These are phyloP conservation scores for Echites panduratus DNA, from an alignment of 257 asterid genomes.

Conservation along the genomic window DNA sequence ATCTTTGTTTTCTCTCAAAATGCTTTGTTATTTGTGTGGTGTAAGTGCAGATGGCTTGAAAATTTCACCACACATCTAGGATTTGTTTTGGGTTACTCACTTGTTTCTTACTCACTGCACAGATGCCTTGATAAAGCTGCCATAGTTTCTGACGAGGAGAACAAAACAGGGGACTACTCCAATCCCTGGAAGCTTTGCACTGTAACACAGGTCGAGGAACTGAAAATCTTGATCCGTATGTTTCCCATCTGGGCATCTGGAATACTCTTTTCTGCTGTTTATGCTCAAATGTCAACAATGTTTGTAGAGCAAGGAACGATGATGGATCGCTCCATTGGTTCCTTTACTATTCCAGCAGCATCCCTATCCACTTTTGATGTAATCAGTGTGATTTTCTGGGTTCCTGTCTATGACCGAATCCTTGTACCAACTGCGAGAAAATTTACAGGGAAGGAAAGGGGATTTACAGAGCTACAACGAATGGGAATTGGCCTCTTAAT, in stretches of 20 bases:
- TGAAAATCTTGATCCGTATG: slow-evolving; percentile 82
- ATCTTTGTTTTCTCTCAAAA: not conserved
- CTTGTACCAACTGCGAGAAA: slow-evolving; percentile 68
- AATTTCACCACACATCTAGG: not conserved
- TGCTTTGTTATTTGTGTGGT: not conserved
- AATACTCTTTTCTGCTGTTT: slow-evolving; percentile 79
- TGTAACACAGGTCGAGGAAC: slow-evolving; percentile 82
- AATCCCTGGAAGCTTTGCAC: slow-evolving; percentile 84
- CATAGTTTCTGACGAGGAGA: slow-evolving; percentile 40
- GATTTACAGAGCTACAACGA: slow-evolving; percentile 72
- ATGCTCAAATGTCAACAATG: slow-evolving; percentile 91
- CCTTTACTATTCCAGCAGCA: slow-evolving; percentile 86
- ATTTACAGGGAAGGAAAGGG: slow-evolving; percentile 64
- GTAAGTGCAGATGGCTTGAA: not conserved
- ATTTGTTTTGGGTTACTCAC: not conserved
- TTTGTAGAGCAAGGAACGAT: slow-evolving; percentile 90
- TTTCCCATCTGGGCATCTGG: slow-evolving; percentile 95
- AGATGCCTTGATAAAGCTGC: slow-evolving; percentile 97
- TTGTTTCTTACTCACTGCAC: slow-evolving; percentile 4
- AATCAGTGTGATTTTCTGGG: slow-evolving; percentile 82
- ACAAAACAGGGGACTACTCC: slow-evolving; percentile 46
- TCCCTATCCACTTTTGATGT: slow-evolving; percentile 74
- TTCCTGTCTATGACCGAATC: slow-evolving; percentile 74
- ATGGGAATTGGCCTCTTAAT: slow-evolving; percentile 87
- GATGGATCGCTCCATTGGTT: slow-evolving; percentile 73